Base-by-base conservation (phyloP, 805 yeast species). In the Cyberlindnera misumaiensis region DNA sequence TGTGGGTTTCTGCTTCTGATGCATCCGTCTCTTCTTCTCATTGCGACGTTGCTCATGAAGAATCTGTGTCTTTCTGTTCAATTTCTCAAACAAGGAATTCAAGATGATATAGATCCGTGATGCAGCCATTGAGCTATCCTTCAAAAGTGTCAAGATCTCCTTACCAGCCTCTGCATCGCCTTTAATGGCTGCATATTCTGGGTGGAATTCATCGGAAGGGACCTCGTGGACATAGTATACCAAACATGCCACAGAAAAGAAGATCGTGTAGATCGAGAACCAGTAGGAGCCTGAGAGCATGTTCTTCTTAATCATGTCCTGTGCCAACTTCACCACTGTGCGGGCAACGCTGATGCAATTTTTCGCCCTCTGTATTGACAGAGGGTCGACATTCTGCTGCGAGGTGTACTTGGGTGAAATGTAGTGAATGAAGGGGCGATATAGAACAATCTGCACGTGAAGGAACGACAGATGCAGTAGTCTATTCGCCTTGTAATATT, bases 231-330 rank as follows among this genome's bases (percentile, higher is more conserved):
- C 82, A 55, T 84, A 86, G 55, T 83, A 88, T 6, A 86, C 78
- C 50, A 88, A 67, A 48, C 95, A 86, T 0, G 96, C 95, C 22
- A 32, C 34, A n/a, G 22, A 13, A 11, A 85, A 86, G 57, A 87
- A 88, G 5, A 88, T 81, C 0, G 96, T 85, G 58, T 88, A 88
- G 53, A 84, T 83, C 6, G 93, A 79, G 55, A 86, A 88, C 95
- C 96, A 87, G 55, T 88, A 89, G 2, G 93, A 83, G 1, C 95
- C 95, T 46, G 80, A 75, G 29, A 88, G 64, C 58, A 85, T 68
- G 41, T 80, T 70, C 45, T 78, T 75, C 46, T 75, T 72, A 44
- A 83, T 78, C 87, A 88, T 77, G 52, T 82, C 87, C 49, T 83
- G 77, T 0, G 95, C 87, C 40, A 86, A 58, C 50, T 80, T 79